These are phyloP conservation scores for Neurospora discreta DNA, from an alignment of 495 filamentous ascomycete species.

Conservation along the genomic window DNA sequence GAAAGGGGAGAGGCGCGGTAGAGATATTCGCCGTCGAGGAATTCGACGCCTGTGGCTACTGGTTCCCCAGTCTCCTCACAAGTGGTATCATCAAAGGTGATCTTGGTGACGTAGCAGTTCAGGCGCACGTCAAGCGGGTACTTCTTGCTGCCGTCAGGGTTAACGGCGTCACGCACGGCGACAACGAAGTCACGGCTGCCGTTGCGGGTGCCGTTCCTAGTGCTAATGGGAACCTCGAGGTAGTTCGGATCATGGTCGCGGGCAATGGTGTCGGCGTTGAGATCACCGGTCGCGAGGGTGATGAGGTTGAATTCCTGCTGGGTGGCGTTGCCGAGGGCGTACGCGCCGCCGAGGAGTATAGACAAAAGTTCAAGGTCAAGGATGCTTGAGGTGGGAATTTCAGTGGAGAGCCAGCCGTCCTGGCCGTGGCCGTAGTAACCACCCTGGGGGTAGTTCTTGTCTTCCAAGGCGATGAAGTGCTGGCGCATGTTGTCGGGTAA, in stretches of 20 bases:
- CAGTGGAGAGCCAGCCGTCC: constrained; percentile 45
- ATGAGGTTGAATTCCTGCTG: constrained; percentile 27
- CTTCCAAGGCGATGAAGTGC: constrained; percentile 41
- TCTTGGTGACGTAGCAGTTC: constrained; percentile 49
- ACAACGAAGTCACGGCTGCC: constrained; percentile 44
- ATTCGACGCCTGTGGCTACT: constrained; percentile 51
- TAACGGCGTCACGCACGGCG: constrained; percentile 37
- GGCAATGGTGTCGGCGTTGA: constrained; percentile 32
- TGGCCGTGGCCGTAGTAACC: constrained; percentile 41
- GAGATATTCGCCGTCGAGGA: constrained; percentile 45
- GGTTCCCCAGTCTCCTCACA: constrained; percentile 15
- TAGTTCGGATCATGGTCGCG: constrained; percentile 24
- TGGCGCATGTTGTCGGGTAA: constrained; percentile 35
- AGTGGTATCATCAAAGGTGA: constrained; percentile 40
- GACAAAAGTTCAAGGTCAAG: constrained; percentile 44
- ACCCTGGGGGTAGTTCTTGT: constrained; percentile 39
- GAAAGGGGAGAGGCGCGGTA: constrained; percentile 46
- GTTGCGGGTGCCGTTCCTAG: constrained; percentile 35
- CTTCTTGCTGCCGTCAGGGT: constrained; percentile 39
- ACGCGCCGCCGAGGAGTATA: constrained; percentile 38
- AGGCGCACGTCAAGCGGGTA: constrained; percentile 49
- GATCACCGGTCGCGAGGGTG: constrained; percentile 38
- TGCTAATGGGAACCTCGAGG: constrained; percentile 43
- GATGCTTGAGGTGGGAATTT: constrained; percentile 34
- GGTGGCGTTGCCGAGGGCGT: constrained; percentile 36